Evolutionary conservation across 208 protist genomes (phyloP), one percentile per base, ranked within the genome.

Genomic region (Trypanosoma rangeli): DNA sequence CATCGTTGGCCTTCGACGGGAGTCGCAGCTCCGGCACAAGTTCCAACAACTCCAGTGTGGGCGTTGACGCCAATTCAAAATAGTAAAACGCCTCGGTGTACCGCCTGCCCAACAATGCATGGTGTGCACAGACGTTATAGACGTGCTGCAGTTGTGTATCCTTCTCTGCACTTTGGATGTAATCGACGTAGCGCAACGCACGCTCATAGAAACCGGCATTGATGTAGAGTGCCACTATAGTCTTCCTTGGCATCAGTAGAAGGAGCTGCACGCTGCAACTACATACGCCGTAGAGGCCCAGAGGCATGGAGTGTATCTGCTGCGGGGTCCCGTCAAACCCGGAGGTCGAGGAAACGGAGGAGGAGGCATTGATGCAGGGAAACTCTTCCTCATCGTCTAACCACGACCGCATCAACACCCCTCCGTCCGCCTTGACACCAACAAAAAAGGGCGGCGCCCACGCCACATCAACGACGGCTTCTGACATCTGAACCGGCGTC

Each of bases 81-180:
- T 64, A 78, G 42, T 31, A 44, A 61, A 77, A 81, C 22, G 75
- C 74, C 56, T 65, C 64, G 9, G 16, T 53, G 71, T 76, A 81
- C 29, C 39, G 50, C 33, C 55, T 60, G 0, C 13, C 1, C n/a
- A 12, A 35, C 49, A 73, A 68, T 12, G 79, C 79, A 60, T 80
- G 68, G n/a, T 24, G 31, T 42, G 71, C 79, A 48, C 67, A 68
- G 16, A 20, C 28, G n/a, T 53, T 56, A 68, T 76, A 75, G 5
- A 85, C 24, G 18, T n/a, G 33, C 16, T 31, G 56, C 26, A 65
- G 16, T 57, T 48, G 20, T 20, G n/a, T 42, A 70, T 42, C 50
- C 15, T 49, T n/a, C n/a, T 33, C 29, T 52, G 3, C 5, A 28
- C 22, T 59, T 55, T 31, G 37, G 10, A 44, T 52, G 37, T 62